Base-by-base conservation (phyloP, 164 flowering plant genomes). In the Echeveria elegans region DNA sequence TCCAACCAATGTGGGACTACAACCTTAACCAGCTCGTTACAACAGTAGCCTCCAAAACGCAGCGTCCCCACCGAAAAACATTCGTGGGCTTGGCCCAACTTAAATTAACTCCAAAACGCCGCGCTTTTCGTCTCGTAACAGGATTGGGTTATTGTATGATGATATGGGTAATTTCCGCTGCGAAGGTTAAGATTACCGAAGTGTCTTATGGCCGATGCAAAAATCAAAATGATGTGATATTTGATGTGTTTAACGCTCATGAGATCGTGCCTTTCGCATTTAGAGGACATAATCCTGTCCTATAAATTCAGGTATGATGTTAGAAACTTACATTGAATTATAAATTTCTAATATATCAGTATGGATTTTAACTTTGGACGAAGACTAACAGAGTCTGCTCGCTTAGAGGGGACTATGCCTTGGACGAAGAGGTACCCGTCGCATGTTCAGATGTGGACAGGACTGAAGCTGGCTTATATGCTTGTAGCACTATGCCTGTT, bases 191-290 rank as follows among this genome's bases (percentile, higher is more conserved):
- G 66, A 23, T 69, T 1, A 16, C 62, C 0, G 74, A 71, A 18
- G 73, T n/a, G n/a, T n/a, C n/a, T n/a, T n/a, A n/a, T n/a, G n/a
- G n/a, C n/a, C n/a, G n/a, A n/a, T n/a, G n/a, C n/a, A n/a, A n/a
- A n/a, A n/a, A n/a, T 4, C 34, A 29, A 9, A 12, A 21, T 2
- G 53, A 30, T 3, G 34, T 52, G 48, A 37, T 62, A 10, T 75
- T 75, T 26, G 37, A 71, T 10, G 59, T 75, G 23, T 52, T 75
- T 0, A 70, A 72, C 31, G 78, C 73, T 2, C 59, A 69, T 41
- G 75, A 75, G n/a, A 70, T 75, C 31, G 60, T 75, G 31, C 75
- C 74, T 52, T 69, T 72, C 36, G 74, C 77, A n/a, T 75, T 75
- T 60, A 65, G 77, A 66, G 77, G 74, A 36, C 78, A 75, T 59